phyloP scores from a whole-genome alignment of 2,329 filamentous ascomycete genomes.

The Phaeomoniella chlamydospora region DNA sequence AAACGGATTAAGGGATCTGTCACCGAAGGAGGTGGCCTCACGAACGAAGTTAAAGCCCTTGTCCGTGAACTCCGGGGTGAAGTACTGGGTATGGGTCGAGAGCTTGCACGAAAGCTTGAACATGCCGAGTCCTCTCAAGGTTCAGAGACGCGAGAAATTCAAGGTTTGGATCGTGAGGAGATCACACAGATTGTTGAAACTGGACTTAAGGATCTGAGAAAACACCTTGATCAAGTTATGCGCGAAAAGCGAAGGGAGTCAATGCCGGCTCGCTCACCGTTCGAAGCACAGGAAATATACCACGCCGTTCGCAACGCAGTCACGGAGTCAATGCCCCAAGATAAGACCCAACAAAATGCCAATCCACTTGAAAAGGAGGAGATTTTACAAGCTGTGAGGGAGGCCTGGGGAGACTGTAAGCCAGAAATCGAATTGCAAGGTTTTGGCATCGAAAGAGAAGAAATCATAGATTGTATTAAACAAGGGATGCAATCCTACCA shows the following conservation, averaged over 20 bases:
- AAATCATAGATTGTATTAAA: conserved; percentile 73
- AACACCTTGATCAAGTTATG: conserved; percentile 69
- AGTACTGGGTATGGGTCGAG: conserved; percentile 85
- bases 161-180: conserved; percentile 47
- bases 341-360: conserved; percentile 38
- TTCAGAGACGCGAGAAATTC: conserved; percentile 29
- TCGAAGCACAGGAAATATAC: conserved; percentile 77
- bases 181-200: conserved; percentile 66
- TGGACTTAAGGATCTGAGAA: conserved; percentile 65
- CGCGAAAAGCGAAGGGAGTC: conserved; percentile 60
- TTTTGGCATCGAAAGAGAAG: conserved; percentile 77
- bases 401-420: conserved; percentile 89
- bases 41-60: conserved; percentile 79
- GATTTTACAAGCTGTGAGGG: conserved; percentile 71
- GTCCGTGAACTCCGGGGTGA: conserved; percentile 83
- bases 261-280: conserved; percentile 46
- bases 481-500: conserved; percentile 70
- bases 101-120: conserved; percentile 76
- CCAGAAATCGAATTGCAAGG: conserved; percentile 85
- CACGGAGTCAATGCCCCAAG: conserved; percentile 41
- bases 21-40: conserved; percentile 72
- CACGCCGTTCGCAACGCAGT: conserved; percentile 66
- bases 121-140: conserved; percentile 40
- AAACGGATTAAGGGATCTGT: conserved; percentile 85
- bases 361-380: conserved; percentile 59